Evolutionary conservation across 805 yeast genomes (phyloP).

Genomic region (Saccharomyces paradoxus): DNA sequence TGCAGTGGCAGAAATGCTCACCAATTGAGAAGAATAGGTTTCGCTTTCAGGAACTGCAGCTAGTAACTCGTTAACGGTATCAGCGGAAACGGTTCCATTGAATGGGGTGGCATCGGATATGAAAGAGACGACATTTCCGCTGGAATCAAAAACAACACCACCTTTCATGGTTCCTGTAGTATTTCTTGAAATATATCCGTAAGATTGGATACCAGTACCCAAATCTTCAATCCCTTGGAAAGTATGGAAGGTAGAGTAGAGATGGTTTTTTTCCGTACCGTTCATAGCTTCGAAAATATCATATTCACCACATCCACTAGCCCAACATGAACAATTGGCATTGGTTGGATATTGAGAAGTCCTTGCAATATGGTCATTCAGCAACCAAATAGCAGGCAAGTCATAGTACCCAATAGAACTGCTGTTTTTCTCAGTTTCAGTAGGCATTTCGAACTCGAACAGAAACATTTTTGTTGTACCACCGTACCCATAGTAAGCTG

Average conservation of each 20-base stretch:
- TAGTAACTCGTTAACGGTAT: conserved; percentile 42
- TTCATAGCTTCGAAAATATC: conserved; percentile 66
- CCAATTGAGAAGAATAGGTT: conserved; percentile 24
- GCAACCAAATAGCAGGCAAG: conserved; percentile 67
- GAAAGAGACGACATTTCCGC: conserved; percentile 56
- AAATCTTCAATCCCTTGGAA: conserved; percentile 53
- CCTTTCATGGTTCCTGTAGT: conserved; percentile 48
- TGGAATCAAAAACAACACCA: conserved; percentile 60
- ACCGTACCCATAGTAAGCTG: conserved; percentile 61
- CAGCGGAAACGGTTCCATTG: conserved; percentile 37
- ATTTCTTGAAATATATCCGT: conserved; percentile 52
- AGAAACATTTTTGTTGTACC: conserved; percentile 61
- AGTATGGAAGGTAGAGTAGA: conserved; percentile 63
- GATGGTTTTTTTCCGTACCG: conserved; percentile 41
- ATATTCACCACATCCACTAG: conserved; percentile 66
- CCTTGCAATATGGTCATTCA: conserved; percentile 64
- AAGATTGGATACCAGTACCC: conserved; percentile 46
- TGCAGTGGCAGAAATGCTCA: conserved; percentile 33
- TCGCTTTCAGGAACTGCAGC: conserved; percentile 27
- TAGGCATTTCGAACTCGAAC: conserved; percentile 59
- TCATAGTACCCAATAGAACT: conserved; percentile 33
- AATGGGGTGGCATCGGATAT: conserved; percentile 46
- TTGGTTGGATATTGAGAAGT: conserved; percentile 53
- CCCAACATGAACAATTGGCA: conserved; percentile 61
- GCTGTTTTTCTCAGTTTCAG: conserved; percentile 35